Conservation (phyloP, 176 grass and related monocot genomes). For the Saccharum spontaneum region DNA sequence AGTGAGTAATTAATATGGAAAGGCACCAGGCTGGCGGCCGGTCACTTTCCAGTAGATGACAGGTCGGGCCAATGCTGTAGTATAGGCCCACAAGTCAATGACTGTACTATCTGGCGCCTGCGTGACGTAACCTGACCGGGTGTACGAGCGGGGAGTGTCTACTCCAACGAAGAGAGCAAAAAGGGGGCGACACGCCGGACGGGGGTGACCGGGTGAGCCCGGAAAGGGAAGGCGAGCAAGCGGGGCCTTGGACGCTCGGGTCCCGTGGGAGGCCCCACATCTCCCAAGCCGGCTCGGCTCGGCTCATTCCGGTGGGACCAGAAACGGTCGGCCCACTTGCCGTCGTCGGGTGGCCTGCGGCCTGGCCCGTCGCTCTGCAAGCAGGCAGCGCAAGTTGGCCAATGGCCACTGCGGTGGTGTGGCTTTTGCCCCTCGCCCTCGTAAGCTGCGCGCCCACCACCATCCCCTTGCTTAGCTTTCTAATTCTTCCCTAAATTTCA, state of each 20-base stretch:
- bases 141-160: neutral
- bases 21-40: neutral
- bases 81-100: neutral
- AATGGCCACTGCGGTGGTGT: neutral
- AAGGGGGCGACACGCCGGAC: slow-evolving; percentile 18
- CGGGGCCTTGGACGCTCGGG: neutral
- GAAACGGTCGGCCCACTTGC: neutral
- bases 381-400: slow-evolving; percentile 21
- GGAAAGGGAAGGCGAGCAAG: slow-evolving; percentile 24
- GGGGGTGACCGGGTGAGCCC: neutral
- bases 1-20: slow-evolving; percentile 19
- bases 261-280: neutral
- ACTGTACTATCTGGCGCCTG: neutral
- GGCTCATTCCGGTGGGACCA: neutral
- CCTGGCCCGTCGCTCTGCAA: neutral
- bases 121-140: neutral
- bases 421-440: neutral
- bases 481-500: too few relatives aligned
- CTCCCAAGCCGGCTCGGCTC: too few relatives aligned
- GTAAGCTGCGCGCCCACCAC: slow-evolving; percentile 6
- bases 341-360: slow-evolving; percentile 5
- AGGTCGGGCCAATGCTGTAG: neutral
- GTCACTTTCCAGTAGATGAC: neutral
- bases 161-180: neutral
- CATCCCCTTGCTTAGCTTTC: too few relatives aligned